Evolutionary conservation across 257 asterid species (phyloP), one percentile per base, ranked within the genome.

Genomic region (Striga asiatica): DNA sequence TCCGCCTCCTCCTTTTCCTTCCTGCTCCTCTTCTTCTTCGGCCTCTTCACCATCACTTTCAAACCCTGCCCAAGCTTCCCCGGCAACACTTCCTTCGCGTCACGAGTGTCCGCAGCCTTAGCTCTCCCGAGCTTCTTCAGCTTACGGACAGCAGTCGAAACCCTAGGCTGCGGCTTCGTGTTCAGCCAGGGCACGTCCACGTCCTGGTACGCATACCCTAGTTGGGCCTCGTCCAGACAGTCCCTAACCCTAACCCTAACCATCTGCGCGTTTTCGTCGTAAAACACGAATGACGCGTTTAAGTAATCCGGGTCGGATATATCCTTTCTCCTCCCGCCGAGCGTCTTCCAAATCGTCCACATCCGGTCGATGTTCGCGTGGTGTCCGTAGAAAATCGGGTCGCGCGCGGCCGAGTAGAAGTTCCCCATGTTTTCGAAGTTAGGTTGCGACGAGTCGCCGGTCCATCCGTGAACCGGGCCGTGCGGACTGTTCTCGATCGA

Each of bases 361-460:
- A 88, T 19, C 17, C 97, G 50, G 11, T 88, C 95, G 2, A 84
- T 67, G 39, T 88, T 88, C 4, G 88, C 68, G 56, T 84, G 97
- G 25, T 88, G 97, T 8, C 81, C 95, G 35, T 21, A 84, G 72
- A 88, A 88, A 0, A 88, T 64, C 25, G 95, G 95, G 62, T 88
- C 97, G 0, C 94, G 60, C 0, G 71, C 95, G 2, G 97, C 95
- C 0, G 97, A 84, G 76, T 88, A 84, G 60, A 88, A 88, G 47
- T 80, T 79, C 0, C 97, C 95, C 97, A 88, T 88, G 68, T 88
- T 25, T 46, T 88, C 97, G 0, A 20, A 0, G 21, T 80, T 78
- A 0, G 94, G 86, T 19, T 82, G 95, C 7, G 58, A 71, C 42
- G 79, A 55, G 7, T 88, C 97, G 1, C 95, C 95, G 11, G 94